Evolutionary conservation across 1,284 basidiomycete genomes (phyloP).

Genomic region (Somion occarium): DNA sequence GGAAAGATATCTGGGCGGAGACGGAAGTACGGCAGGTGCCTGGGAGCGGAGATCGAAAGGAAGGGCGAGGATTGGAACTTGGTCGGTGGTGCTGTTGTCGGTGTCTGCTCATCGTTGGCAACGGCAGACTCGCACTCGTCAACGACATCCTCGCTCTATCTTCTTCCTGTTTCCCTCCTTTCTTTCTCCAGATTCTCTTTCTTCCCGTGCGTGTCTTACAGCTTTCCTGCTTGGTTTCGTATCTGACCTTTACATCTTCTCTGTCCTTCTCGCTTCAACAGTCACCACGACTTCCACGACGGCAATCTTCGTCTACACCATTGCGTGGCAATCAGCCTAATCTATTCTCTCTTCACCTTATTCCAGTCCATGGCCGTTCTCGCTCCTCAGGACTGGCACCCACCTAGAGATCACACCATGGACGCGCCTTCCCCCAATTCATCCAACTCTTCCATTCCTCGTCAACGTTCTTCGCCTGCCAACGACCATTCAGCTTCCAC

Average conservation of each 20-base stretch:
- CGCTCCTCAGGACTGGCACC: slow-evolving; percentile 67
- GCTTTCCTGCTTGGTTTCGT: slow-evolving; percentile 17
- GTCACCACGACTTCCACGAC: neutral
- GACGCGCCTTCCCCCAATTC: slow-evolving; percentile 42
- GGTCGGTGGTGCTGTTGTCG: slow-evolving; percentile 9
- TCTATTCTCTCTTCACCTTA: slow-evolving; percentile 11
- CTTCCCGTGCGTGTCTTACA: slow-evolving; percentile 19
- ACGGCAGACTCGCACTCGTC: slow-evolving; percentile 12
- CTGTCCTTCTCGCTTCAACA: neutral
- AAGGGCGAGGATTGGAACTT: too few relatives aligned
- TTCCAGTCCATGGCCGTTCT: slow-evolving; percentile 69
- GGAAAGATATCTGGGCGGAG: too few relatives aligned
- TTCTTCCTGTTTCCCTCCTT: slow-evolving; percentile 19
- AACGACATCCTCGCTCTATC: slow-evolving; percentile 12
- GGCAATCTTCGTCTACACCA: neutral
- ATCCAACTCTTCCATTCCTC: slow-evolving; percentile 34
- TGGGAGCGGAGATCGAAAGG: too few relatives aligned
- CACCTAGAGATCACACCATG: slow-evolving; percentile 57
- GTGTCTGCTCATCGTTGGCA: slow-evolving; percentile 21
- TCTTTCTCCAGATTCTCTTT: slow-evolving; percentile 18
- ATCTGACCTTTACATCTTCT: slow-evolving; percentile 18
- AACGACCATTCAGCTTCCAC: slow-evolving; percentile 39
- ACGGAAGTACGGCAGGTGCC: neutral
- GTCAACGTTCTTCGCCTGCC: slow-evolving; percentile 52
- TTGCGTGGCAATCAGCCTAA: neutral